phyloP scores from a whole-genome alignment of 2,329 filamentous ascomycete genomes.

The Aphanocladium album region DNA sequence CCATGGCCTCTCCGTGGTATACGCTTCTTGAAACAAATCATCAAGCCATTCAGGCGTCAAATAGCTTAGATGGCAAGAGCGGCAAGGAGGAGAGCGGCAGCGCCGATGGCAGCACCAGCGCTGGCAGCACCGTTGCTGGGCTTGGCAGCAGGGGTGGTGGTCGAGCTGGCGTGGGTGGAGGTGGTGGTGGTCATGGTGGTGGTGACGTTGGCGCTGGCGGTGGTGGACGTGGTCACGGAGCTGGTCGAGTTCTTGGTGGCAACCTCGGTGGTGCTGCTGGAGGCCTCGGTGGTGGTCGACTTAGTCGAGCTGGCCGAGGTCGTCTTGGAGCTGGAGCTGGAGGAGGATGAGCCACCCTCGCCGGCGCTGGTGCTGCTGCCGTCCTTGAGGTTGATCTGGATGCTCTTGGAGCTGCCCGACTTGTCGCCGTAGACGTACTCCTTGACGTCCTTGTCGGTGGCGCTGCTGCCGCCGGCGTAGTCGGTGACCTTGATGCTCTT shows the following conservation, averaged over 20 bases:
- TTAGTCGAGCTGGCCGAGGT: conserved; percentile 16
- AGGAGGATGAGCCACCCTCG: conserved; percentile 11
- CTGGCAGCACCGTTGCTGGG: conserved; percentile 19
- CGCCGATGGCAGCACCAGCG: conserved; percentile 16
- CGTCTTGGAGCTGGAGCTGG: not conserved
- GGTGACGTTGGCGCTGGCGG: conserved; percentile 15
- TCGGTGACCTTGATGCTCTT: conserved; percentile 50
- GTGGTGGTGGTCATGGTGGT: conserved; percentile 19
- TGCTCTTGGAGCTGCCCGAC: conserved; percentile 46
- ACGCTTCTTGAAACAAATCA: not conserved
- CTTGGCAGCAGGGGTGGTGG: not conserved
- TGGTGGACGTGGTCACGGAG: conserved; percentile 13
- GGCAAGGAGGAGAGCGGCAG: conserved; percentile 8
- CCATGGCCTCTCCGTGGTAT: not conserved
- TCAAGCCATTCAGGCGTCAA: not conserved
- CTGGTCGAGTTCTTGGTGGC: conserved; percentile 10
- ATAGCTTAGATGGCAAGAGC: conserved; percentile 2
- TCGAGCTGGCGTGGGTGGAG: conserved; percentile 12
- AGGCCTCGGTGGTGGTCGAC: conserved; percentile 19
- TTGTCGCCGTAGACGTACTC: conserved; percentile 50
- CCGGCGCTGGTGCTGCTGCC: conserved; percentile 28
- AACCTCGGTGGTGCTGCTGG: conserved; percentile 19
- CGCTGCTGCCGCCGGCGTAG: conserved; percentile 45
- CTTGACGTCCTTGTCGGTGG: conserved; percentile 35
- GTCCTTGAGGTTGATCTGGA: conserved; percentile 35